phyloP scores from a whole-genome alignment of 2,329 filamentous ascomycete species.

The Fusarium kyushuense region DNA sequence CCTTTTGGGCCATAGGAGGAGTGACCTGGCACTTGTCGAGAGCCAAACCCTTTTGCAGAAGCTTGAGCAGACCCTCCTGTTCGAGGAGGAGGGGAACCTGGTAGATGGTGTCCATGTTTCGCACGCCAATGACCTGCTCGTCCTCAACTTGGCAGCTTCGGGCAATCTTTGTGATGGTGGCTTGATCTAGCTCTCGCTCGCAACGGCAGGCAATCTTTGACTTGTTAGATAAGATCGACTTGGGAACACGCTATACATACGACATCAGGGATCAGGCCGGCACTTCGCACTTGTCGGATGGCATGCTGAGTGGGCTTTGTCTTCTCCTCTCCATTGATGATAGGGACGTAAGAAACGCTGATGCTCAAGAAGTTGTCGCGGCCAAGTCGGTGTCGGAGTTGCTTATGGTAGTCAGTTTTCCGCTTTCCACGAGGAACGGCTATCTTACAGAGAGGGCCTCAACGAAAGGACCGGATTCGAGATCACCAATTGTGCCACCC shows the following conservation, averaged over 20 bases:
- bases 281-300: constrained; percentile 84
- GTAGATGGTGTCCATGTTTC: constrained; percentile 90
- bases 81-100: constrained; percentile 94
- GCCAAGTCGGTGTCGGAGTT: constrained; percentile 78
- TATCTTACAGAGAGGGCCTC: constrained; percentile 74
- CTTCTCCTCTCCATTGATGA: constrained; percentile 80
- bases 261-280: constrained; percentile 78
- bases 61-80: constrained; percentile 78
- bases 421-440: neutral
- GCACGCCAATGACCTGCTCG: constrained; percentile 89
- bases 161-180: constrained; percentile 88
- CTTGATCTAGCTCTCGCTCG: constrained; percentile 77
- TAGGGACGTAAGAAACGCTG: constrained; percentile 88
- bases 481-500: constrained; percentile 79
- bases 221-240: constrained; percentile 8
- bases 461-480: constrained; percentile 89
- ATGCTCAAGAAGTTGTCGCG: constrained; percentile 88
- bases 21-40: constrained; percentile 70
- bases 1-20: constrained; percentile 68
- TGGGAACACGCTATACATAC: constrained; percentile 55
- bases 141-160: constrained; percentile 87
- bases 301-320: constrained; percentile 97
- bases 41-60: constrained; percentile 74
- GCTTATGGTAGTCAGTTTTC: constrained; percentile 48
- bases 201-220: constrained; percentile 90